Evolutionary conservation across 148 eudicot species (phyloP), one percentile per base, ranked within the genome.

Genomic region (Vaccinium darrowii): DNA sequence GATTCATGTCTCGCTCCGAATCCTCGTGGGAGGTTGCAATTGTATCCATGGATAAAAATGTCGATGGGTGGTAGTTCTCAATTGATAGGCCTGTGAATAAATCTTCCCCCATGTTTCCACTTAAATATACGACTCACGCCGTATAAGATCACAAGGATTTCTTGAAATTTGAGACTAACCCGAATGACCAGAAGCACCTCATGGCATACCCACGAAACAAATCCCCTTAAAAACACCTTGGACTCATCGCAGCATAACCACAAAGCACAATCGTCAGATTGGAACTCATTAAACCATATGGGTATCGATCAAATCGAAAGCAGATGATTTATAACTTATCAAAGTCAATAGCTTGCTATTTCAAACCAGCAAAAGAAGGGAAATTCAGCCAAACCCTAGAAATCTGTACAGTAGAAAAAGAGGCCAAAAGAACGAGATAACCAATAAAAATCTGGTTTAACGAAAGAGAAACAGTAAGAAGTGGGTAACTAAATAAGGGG

Each of bases 41-140:
- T 81, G 94, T 89, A 85, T 94, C 98, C 94, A 94, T 94, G 47
- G 98, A 93, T 76, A 94, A 81, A 72, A 92, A 86, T 71, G 98
- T 94, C 75, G 98, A 94, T 60, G 93, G 94, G 54, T 88, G 94
- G 39, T 91, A 86, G 84, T 92, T 93, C 84, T 93, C 96, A 87
- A 94, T 93, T 67, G 91, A 86, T 72, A 94, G 83, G 83, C 84
- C 86, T 56, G 96, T 89, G 47, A 93, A 76, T 89, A 90, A 83
- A 92, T 90, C 92, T 85, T 90, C 92, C 62, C 92, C 92, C 94
- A 92, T 92, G 36, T 79, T 72, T 33, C 9, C 58, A 69, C 8
- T 72, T n/a, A 52, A 33, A 33, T 8, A 27, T 5, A 69, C 43
- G 43, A 23, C 57, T 71, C 49, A 23, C 47, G 25, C 58, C 69